Conservation (phyloP, 164 flowering plant species). For the Chimonanthus salicifolius region DNA sequence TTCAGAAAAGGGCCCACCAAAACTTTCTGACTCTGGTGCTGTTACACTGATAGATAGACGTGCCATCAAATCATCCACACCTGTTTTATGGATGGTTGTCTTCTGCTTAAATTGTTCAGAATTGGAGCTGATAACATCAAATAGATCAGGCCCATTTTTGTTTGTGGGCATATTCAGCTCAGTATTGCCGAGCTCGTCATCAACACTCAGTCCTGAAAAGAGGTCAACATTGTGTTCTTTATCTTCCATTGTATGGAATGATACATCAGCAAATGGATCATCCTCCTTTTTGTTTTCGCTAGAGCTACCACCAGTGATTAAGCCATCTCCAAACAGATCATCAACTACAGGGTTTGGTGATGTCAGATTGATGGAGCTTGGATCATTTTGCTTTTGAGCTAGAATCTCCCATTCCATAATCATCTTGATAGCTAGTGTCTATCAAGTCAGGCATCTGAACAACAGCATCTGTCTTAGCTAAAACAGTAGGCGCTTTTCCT, state of each 20-base stretch:
- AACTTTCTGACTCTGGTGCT: slow-evolving; percentile 28
- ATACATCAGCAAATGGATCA: slow-evolving; percentile 93
- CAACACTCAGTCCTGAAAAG: slow-evolving; percentile 68
- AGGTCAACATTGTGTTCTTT: slow-evolving; percentile 49
- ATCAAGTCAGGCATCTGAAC: slow-evolving; percentile 79
- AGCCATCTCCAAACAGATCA: slow-evolving; percentile 72
- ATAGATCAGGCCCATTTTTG: slow-evolving; percentile 32
- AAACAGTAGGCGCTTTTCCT: slow-evolving; percentile 29
- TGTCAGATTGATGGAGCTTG: slow-evolving; percentile 16
- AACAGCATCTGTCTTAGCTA: slow-evolving; percentile 26
- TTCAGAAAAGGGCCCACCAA: slow-evolving; percentile 23
- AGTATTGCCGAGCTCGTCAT: slow-evolving; percentile 25
- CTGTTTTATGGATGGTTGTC: slow-evolving; percentile 22
- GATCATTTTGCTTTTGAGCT: slow-evolving; percentile 21
- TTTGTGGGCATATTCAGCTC: slow-evolving; percentile 18
- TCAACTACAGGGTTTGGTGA: slow-evolving; percentile 44
- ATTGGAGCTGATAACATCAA: slow-evolving; percentile 61
- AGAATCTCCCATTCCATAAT: slow-evolving; percentile 29
- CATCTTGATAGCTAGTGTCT: slow-evolving; percentile 63
- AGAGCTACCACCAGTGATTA: slow-evolving; percentile 20
- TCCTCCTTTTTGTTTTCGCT: slow-evolving; percentile 44
- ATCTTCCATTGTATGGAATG: slow-evolving; percentile 56
- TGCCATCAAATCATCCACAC: slow-evolving; percentile 52
- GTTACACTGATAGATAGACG: slow-evolving; percentile 44
- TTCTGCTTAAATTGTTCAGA: slow-evolving; percentile 26